These are phyloP conservation scores for Irpex lacteus DNA, from an alignment of 1,284 basidiomycete genomes.

Conservation along the genomic window DNA sequence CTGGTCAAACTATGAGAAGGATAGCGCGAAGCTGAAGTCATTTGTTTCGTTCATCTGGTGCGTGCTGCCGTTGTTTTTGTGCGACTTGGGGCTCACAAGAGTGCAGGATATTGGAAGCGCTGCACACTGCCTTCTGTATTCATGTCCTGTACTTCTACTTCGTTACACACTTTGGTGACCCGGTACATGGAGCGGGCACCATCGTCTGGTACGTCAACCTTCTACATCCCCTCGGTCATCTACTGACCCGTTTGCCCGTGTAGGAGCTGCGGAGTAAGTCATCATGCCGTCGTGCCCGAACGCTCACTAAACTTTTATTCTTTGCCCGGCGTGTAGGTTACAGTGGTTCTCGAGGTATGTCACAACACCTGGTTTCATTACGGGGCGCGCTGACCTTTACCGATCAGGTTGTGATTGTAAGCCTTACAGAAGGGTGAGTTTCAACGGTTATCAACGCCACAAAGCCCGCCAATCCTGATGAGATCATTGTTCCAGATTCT, in stretches of 20 bases:
- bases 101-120: constrained; percentile 14
- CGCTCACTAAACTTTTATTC: background rate
- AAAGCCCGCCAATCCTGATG: background rate
- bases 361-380: background rate
- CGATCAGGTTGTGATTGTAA: constrained; percentile 1
- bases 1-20: constrained; percentile 4
- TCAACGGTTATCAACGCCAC: background rate
- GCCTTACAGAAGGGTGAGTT: constrained; percentile 1
- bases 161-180: constrained; percentile 15
- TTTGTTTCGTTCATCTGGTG: constrained; percentile 4
- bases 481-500: background rate
- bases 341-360: constrained; percentile 6
- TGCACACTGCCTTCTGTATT: constrained; percentile 19
- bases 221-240: background rate
- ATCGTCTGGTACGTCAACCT: constrained; percentile 16
- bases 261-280: constrained; percentile 7
- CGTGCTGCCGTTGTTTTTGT: background rate
- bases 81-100: background rate
- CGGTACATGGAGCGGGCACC: background rate
- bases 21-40: background rate
- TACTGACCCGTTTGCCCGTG: background rate
- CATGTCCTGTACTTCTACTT: constrained; percentile 17
- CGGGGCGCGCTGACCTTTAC: background rate
- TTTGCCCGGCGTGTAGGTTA: background rate
- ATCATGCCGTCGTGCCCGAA: background rate